Conservation (phyloP, 108 stramenopile species). For the Cyclotella cryptica region DNA sequence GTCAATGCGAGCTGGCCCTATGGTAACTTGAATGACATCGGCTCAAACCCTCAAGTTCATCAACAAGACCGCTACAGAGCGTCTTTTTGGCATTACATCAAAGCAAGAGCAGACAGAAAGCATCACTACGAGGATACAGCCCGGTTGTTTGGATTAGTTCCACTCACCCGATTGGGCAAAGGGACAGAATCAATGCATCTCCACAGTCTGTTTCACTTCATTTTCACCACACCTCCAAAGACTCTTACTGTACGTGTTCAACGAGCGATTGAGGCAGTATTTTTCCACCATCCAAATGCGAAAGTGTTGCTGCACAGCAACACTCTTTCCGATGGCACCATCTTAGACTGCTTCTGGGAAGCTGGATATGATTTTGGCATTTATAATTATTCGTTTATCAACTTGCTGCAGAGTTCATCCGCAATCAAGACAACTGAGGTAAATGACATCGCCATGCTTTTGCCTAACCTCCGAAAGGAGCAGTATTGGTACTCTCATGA, state of each 20-base stretch:
- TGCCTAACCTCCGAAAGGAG: too few species aligned
- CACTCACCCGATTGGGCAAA: neutral
- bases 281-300: neutral
- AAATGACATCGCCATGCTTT: too few species aligned
- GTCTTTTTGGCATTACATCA: neutral
- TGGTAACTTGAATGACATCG: neutral
- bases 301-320: too few species aligned
- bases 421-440: too few species aligned
- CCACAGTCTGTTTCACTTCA: neutral
- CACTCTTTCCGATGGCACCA: too few species aligned
- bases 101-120: too few species aligned
- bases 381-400: too few species aligned
- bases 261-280: neutral
- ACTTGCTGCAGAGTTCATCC: too few species aligned
- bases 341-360: too few species aligned
- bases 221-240: neutral
- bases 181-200: neutral
- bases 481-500: too few species aligned
- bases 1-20: neutral
- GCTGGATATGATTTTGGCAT: too few species aligned
- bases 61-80: neutral
- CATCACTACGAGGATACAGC: neutral
- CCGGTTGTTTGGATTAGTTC: neutral
- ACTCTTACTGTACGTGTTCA: neutral
- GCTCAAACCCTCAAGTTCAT: neutral